Conservation (phyloP, 257 asterid species). For the Plantago elongata region DNA sequence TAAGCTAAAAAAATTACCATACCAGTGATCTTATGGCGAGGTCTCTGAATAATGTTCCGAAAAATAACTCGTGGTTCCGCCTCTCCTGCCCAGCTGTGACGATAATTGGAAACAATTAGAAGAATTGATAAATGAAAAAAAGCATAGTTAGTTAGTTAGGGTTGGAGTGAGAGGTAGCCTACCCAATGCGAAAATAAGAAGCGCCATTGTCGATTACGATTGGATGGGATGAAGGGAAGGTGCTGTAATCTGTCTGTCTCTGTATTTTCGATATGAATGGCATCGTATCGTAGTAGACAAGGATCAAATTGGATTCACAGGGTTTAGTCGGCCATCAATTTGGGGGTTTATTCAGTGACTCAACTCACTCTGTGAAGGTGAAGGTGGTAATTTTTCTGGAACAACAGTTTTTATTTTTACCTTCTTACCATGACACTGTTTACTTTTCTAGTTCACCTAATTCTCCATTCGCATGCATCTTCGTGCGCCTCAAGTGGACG, state of each 20-base stretch:
- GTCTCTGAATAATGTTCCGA: slow-evolving; percentile 94
- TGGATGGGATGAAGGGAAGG: slow-evolving; percentile 59
- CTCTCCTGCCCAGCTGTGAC: slow-evolving; percentile 94
- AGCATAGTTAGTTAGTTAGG: slow-evolving; percentile 18
- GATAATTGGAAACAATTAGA: slow-evolving; percentile 5
- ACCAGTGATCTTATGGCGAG: slow-evolving; percentile 96
- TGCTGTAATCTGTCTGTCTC: slow-evolving; percentile 74
- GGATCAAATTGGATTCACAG: too few species aligned
- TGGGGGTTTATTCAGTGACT: too few species aligned
- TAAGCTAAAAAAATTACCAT: slow-evolving; percentile 5
- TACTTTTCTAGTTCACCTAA: too few species aligned
- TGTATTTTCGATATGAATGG: slow-evolving; percentile 75
- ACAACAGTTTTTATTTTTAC: too few species aligned
- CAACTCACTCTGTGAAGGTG: too few species aligned
- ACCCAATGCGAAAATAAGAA: slow-evolving; percentile 97
- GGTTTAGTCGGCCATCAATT: too few species aligned
- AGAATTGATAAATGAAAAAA: neutral
- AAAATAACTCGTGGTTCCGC: slow-evolving; percentile 85
- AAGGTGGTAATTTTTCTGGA: too few species aligned
- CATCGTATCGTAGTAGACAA: slow-evolving; percentile 27
- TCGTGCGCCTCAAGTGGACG: too few species aligned
- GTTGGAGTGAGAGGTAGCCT: slow-evolving; percentile 49
- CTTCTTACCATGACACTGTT: too few species aligned
- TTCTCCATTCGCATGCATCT: too few species aligned
- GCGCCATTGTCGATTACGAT: slow-evolving; percentile 97